These are phyloP conservation scores for Prunus fruticosa DNA, from an alignment of 306 rosid genomes.

Conservation along the genomic window DNA sequence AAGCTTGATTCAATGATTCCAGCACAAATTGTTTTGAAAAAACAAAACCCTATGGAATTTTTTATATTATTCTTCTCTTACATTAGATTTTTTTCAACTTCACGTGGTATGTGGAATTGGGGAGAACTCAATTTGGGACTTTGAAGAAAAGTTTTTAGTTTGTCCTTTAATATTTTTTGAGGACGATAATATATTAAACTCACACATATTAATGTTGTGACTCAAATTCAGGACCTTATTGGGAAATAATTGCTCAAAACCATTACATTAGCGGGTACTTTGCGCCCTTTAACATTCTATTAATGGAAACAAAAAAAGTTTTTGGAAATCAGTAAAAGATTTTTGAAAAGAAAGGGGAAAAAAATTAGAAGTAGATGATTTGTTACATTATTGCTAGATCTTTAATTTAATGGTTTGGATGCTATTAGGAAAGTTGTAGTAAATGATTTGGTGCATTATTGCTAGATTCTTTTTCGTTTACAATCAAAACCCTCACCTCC, in stretches of 20 bases:
- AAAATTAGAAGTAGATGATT: neutral
- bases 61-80: too few species aligned
- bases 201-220: too few species aligned
- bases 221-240: too few species aligned
- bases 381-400: neutral
- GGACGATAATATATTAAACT: too few species aligned
- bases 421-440: neutral
- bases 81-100: too few species aligned
- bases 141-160: too few species aligned
- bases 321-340: neutral
- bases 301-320: neutral
- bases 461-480: neutral
- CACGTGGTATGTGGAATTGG: too few species aligned
- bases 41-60: too few species aligned
- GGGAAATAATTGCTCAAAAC: accelerated
- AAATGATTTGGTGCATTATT: neutral
- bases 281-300: neutral
- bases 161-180: neutral
- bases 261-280: too few species aligned
- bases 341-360: neutral
- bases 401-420: neutral
- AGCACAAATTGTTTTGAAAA: neutral
- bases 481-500: neutral
- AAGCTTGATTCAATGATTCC: neutral
- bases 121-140: too few species aligned